Conservation (phyloP, 129 eudicot genomes). For the Gnaphalium uliginosum region DNA sequence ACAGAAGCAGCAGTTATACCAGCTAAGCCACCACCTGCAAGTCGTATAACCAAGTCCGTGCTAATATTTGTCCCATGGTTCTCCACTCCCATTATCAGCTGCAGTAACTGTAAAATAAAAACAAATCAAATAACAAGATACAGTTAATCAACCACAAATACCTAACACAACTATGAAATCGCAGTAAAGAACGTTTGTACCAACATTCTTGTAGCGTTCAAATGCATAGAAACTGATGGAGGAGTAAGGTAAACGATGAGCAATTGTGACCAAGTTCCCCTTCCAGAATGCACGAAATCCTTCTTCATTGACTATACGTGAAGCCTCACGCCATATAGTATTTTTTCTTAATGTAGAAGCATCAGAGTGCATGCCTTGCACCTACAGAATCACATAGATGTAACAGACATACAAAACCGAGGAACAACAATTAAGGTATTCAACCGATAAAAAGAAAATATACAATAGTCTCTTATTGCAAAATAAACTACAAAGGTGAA, state of each 20-base stretch:
- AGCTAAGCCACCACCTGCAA: constrained; percentile 88
- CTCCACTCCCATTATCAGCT: constrained; percentile 54
- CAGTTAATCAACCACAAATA: not conserved
- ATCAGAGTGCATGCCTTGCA: constrained; percentile 96
- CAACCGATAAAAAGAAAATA: not conserved
- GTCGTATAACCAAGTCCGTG: constrained; percentile 71
- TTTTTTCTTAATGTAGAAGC: constrained; percentile 63
- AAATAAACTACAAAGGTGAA: not conserved
- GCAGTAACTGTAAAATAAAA: constrained; percentile 49
- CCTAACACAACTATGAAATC: too few relatives aligned
- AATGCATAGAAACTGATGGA: constrained; percentile 90
- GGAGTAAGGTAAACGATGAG: constrained; percentile 93
- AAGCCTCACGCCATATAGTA: constrained; percentile 82
- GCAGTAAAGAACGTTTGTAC: constrained; percentile 61
- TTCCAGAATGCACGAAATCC: constrained; percentile 93
- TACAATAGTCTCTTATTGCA: not conserved
- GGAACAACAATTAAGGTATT: not conserved
- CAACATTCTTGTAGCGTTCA: constrained; percentile 97
- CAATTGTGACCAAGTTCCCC: constrained; percentile 88
- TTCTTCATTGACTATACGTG: constrained; percentile 70
- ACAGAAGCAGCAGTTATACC: constrained; percentile 93
- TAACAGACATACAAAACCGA: not conserved
- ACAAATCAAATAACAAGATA: constrained; percentile 18
- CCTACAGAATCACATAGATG: constrained; percentile 41
- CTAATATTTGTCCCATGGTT: constrained; percentile 53